Evolutionary conservation across 257 asterid species (phyloP).

Genomic region (Penstemon eatonii): DNA sequence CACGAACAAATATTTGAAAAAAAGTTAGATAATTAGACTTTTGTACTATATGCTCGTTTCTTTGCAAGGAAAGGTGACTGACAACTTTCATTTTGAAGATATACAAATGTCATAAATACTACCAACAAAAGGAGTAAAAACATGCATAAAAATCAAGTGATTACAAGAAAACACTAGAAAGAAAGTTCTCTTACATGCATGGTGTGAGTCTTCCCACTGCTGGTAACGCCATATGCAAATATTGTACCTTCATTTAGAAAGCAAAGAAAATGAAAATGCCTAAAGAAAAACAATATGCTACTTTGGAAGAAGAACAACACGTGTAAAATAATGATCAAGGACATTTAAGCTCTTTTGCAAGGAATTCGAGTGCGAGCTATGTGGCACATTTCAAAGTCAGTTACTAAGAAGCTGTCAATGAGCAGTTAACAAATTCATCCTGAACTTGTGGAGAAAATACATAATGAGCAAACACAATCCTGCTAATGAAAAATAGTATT

Average conservation of each 20-base stretch:
- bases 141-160: background rate
- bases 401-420: constrained; percentile 3
- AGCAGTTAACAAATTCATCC: background rate
- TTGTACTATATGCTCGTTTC: constrained; percentile 18
- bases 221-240: constrained; percentile 97
- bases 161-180: constrained; percentile 15
- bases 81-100: constrained; percentile 18
- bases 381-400: background rate
- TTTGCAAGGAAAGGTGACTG: constrained; percentile 19
- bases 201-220: constrained; percentile 99
- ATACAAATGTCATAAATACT: constrained; percentile 12
- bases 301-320: constrained; percentile 10
- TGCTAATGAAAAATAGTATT: constrained; percentile 13
- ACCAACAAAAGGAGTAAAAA: constrained; percentile 26
- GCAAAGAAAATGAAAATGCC: constrained; percentile 23
- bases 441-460: background rate
- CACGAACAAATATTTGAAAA: constrained; percentile 7
- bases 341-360: no score
- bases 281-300: constrained; percentile 20
- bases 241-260: constrained; percentile 68
- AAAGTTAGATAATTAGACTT: constrained; percentile 10
- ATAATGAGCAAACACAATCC: constrained; percentile 17
- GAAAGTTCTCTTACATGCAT: constrained; percentile 80
- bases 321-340: constrained; percentile 1
- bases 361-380: background rate